Percentiles rank a stretch among this genome's conserved stretches.
phyloP scores from a whole-genome alignment of 1,284 basidiomycete genomes.

The Trametes versicolor region DNA sequence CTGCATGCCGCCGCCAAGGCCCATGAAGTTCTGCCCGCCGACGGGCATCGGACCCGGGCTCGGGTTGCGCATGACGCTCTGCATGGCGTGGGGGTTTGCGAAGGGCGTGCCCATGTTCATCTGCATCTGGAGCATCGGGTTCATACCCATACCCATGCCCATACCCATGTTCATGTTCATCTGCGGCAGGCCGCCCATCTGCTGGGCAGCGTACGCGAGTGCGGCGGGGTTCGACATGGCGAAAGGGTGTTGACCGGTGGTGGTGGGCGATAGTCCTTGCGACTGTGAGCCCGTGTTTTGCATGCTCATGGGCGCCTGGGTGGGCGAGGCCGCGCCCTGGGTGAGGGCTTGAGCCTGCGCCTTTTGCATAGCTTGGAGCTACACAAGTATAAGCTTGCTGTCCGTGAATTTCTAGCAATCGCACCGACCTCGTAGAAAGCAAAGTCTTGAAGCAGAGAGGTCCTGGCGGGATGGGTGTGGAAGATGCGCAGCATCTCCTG shows the following conservation, averaged over 20 bases:
- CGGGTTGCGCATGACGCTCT: conserved; percentile 82
- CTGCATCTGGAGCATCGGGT: conserved; percentile 75
- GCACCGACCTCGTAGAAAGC: conserved; percentile 87
- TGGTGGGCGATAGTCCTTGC: conserved; percentile 49
- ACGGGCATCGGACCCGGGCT: conserved; percentile 65
- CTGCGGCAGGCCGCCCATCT: conserved; percentile 62
- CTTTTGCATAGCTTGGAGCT: conserved; percentile 86
- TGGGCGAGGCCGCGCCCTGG: conserved; percentile 52
- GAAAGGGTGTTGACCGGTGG: conserved; percentile 56
- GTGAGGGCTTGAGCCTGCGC: conserved; percentile 42
- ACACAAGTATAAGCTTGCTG: conserved; percentile 18
- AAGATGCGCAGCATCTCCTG: conserved; percentile 96
- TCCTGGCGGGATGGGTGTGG: conserved; percentile 89
- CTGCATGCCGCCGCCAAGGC: conserved; percentile 55
- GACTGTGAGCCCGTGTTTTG: conserved; percentile 39
- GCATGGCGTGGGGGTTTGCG: conserved; percentile 75
- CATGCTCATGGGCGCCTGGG: conserved; percentile 38
- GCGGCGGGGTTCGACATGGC: conserved; percentile 62
- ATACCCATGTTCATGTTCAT: conserved; percentile 63
- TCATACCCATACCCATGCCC: conserved; percentile 53
- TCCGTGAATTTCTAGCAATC: not conserved
- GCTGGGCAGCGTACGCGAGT: conserved; percentile 51
- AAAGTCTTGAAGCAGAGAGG: conserved; percentile 93
- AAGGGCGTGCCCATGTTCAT: conserved; percentile 65
- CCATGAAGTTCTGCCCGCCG: conserved; percentile 64